Conservation (phyloP, 495 filamentous ascomycete genomes). For the Penicillium paxilli region DNA sequence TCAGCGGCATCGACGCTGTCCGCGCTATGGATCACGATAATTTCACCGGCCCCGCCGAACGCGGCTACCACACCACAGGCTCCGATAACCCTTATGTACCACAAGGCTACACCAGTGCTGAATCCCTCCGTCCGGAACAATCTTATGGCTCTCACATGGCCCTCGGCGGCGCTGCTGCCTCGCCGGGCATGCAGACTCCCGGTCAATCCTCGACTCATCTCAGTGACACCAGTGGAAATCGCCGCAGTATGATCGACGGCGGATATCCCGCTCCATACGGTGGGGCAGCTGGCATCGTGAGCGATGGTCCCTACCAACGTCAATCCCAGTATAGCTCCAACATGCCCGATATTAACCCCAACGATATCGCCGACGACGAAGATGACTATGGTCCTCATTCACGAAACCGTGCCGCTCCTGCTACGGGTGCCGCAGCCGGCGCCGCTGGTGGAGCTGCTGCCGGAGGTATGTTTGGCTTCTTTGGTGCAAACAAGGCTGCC, state of each 20-base stretch:
- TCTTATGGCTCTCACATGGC: constrained; percentile 43
- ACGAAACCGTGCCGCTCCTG: constrained; percentile 38
- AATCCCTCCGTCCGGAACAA: constrained; percentile 30
- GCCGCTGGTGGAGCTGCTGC: constrained; percentile 57
- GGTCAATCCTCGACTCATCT: constrained; percentile 32
- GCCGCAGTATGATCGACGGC: constrained; percentile 32
- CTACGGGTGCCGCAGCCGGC: constrained; percentile 47
- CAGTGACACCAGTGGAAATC: constrained; percentile 19
- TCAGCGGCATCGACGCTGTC: constrained; percentile 72
- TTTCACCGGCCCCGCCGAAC: constrained; percentile 44
- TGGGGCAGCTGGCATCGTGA: constrained; percentile 29
- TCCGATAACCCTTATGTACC: constrained; percentile 49
- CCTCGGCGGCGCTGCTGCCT: constrained; percentile 32
- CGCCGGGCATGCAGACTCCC: constrained; percentile 39
- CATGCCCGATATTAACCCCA: constrained; percentile 66
- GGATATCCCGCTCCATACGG: constrained; percentile 32
- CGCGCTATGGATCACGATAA: constrained; percentile 37
- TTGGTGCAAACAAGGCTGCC: constrained; percentile 44
- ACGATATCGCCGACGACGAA: constrained; percentile 82
- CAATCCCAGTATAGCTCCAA: constrained; percentile 59
- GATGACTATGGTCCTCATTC: constrained; percentile 62
- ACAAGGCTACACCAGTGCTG: constrained; percentile 23
- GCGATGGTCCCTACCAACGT: constrained; percentile 58
- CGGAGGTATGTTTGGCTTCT: constrained; percentile 47
- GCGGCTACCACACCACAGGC: constrained; percentile 42